Evolutionary conservation across 495 filamentous ascomycete species (phyloP), one percentile per base, ranked within the genome.

Genomic region (Podospora australis): DNA sequence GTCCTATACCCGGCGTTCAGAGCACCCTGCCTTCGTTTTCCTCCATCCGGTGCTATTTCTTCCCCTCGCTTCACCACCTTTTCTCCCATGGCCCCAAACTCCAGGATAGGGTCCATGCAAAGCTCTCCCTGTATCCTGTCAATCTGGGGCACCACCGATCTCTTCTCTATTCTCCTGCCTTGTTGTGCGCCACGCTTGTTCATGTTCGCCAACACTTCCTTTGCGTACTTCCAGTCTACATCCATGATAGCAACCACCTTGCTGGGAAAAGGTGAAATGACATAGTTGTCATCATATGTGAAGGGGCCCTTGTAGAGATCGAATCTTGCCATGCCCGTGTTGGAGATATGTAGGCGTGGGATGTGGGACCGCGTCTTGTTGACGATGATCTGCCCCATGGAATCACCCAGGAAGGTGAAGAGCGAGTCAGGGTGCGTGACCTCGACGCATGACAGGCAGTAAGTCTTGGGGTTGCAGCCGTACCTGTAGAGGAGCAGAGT

Each of bases 301-400:
- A 91, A 91, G 3, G 80, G 66, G 4, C 88, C 88, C 55, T 87
- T 77, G 69, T 90, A 87, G 49, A 95, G 78, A 62, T 95, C 88
- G 58, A 90, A 92, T 24, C 88, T 82, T 30, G 90, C 78, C 16
- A 81, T 82, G 10, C 88, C 88, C 4, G 86, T 88, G 54, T 95
- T 95, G 43, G 80, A 68, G 56, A 90, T 74, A 20, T 82, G 78
- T 10, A 88, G 70, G 2, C 78, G 72, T 4, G 85, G 73, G 17
- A 68, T 70, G 11, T 74, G 68, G 11, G 51, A 58, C 6, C 68
- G 60, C 4, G 72, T 55, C 25, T 60, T 20, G 55, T 82, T 79
- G 34, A 65, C 61, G 30, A 88, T 65, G 34, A 70, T 69, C 19
- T 72, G 68, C 1, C 80, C 75, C 11, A 92, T 65, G 4, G 74